These are phyloP conservation scores for Psidium friedrichsthalianum DNA, from an alignment of 345 rosid species.

Conservation along the genomic window DNA sequence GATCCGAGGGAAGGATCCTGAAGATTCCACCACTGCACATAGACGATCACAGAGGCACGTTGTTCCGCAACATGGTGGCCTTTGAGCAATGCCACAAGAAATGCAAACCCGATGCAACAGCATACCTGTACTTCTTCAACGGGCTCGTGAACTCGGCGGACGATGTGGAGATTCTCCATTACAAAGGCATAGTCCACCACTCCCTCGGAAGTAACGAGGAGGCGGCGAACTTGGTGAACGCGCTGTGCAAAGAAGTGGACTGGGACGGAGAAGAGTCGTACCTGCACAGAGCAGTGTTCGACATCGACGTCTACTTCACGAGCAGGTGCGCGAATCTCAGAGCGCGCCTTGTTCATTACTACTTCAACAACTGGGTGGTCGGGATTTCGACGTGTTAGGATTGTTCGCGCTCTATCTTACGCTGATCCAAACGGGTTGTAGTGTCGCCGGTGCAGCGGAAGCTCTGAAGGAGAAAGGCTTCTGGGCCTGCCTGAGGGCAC, in stretches of 20 bases:
- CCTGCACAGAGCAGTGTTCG: neutral
- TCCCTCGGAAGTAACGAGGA: conserved; percentile 17
- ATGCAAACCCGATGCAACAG: conserved; percentile 10
- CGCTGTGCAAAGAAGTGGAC: conserved; percentile 12
- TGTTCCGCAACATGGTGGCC: conserved; percentile 22
- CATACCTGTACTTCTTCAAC: conserved; percentile 15
- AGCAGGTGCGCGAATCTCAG: neutral
- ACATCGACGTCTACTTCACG: neutral
- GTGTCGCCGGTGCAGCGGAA: neutral
- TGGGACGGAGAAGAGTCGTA: conserved; percentile 3
- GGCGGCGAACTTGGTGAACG: conserved; percentile 13
- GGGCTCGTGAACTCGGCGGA: conserved; percentile 13
- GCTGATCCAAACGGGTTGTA: conserved; percentile 3
- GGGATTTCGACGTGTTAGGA: conserved; percentile 10
- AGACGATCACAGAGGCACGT: conserved; percentile 12
- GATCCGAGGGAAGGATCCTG: conserved; percentile 2
- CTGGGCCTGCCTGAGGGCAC: neutral
- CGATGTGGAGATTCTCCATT: conserved; percentile 13
- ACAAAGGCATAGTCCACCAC: conserved; percentile 11
- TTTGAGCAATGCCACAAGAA: conserved; percentile 19
- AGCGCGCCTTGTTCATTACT: conserved; percentile 9
- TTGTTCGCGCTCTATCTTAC: conserved; percentile 2
- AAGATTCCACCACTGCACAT: conserved; percentile 12
- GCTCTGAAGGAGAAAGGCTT: neutral
- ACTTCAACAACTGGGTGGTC: conserved; percentile 15